Base-by-base conservation (phyloP, 2,329 filamentous ascomycete species). In the Alternaria sp. region DNA sequence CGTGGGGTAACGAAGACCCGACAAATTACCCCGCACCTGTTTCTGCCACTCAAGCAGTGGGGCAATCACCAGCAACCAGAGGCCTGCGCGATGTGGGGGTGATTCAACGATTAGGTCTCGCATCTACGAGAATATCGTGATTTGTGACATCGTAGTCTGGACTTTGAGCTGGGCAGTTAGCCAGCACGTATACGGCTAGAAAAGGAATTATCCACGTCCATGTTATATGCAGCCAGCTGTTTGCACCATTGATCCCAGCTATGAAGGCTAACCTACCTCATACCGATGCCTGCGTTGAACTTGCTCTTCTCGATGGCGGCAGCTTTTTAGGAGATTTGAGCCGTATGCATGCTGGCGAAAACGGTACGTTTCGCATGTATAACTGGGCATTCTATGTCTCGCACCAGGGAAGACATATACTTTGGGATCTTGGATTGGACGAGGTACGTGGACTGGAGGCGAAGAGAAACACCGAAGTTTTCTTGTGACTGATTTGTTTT, bases 361-460 rank as follows among this genome's bases (percentile, higher is more conserved):
- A 62, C 36, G 69, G 65, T 20, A 72, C 63, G 16, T 76, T 73
- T 64, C 71, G 74, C 32, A 76, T 76, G 74, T 77, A 77, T 54
- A 73, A 77, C 49, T 77, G 74, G 74, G 74, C 74, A 1, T 77
- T 77, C 41, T 68, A 73, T 56, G 68, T 77, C 20, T 60, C 59
- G 9, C 70, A 76, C 56, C 46, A 58, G 3, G 68, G 65, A 25
- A 64, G 67, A 43, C 71, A 74, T 36, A 50, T 76, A 18, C 54
- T 77, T 7, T 77, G 74, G 74, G 74, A 77, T 54, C 68, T 77
- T 5, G 74, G 74, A 4, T 52, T 77, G 10, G 68, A 71, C 36
- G 69, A 72, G 62, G 74, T 76, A 68, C 22, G 67, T 63, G 44
- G 41, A 40, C 18, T 7, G 6, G 28, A 18, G 9, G 11, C 20